Conservation (phyloP, 768 basidiomycete species). For the Rhodotorula taiwanensis region DNA sequence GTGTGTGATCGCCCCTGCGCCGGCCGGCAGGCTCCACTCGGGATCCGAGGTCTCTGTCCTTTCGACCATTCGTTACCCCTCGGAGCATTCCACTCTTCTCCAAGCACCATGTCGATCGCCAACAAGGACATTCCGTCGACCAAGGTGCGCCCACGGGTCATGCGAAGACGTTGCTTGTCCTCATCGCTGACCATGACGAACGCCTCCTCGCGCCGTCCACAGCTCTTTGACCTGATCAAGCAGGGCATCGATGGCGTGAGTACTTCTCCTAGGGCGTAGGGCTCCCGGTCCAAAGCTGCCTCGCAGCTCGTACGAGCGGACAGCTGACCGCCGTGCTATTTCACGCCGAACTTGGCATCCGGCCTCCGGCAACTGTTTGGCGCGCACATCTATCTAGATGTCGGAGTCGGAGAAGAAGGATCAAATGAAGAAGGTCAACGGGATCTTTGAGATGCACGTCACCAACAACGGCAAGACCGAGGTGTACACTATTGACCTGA, state of each 20-base stretch:
- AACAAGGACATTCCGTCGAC: conserved; percentile 19
- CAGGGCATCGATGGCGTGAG: conserved; percentile 39
- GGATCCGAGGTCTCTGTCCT: no score
- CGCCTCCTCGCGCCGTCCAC: background rate
- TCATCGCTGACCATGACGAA: background rate
- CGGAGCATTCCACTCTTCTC: background rate
- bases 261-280: no score
- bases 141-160: background rate
- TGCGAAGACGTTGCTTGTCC: background rate
- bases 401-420: conserved; percentile 44
- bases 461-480: conserved; percentile 67
- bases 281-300: no score
- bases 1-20: no score
- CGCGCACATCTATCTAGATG: conserved; percentile 26
- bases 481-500: conserved; percentile 87
- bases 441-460: conserved; percentile 31
- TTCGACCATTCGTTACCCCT: no score
- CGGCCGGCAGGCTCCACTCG: no score
- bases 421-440: conserved; percentile 45
- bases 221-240: conserved; percentile 40
- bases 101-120: conserved; percentile 22
- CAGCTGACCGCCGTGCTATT: background rate
- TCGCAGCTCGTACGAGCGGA: no score
- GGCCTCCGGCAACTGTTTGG: background rate
- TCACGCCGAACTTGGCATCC: conserved; percentile 4